phyloP scores from a whole-genome alignment of 2,329 filamentous ascomycete genomes.

The Beauveria sp. region DNA sequence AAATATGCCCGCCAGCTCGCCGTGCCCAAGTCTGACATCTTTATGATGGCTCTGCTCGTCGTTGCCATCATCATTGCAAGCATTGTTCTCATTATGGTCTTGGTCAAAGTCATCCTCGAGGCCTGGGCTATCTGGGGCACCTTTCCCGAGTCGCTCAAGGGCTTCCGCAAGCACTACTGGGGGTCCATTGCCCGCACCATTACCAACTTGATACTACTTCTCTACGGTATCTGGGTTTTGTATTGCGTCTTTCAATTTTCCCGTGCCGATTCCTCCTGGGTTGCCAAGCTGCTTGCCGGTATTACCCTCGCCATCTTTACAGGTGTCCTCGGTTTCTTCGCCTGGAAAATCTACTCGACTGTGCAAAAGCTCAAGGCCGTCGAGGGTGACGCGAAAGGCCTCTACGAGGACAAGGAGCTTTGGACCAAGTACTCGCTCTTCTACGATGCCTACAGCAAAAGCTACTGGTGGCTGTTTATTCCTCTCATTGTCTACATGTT shows the following conservation, averaged over 20 bases:
- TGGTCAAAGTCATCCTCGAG: constrained; percentile 88
- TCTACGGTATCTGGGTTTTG: constrained; percentile 92
- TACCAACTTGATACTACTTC: constrained; percentile 79
- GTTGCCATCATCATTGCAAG: constrained; percentile 80
- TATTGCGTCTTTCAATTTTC: constrained; percentile 97
- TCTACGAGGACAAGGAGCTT: constrained; percentile 83
- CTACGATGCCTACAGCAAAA: constrained; percentile 90
- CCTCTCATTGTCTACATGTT: constrained; percentile 87
- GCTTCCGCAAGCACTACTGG: constrained; percentile 97
- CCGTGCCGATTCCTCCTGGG: constrained; percentile 80
- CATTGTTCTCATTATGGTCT: constrained; percentile 77
- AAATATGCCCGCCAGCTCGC: constrained; percentile 75
- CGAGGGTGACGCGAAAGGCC: constrained; percentile 62
- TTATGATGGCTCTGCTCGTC: constrained; percentile 88
- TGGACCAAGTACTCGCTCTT: constrained; percentile 97
- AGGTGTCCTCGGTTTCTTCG: constrained; percentile 71
- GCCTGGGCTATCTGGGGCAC: constrained; percentile 82
- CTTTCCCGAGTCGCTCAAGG: constrained; percentile 70
- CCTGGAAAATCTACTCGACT: constrained; percentile 71
- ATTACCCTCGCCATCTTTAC: constrained; percentile 79
- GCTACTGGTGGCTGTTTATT: constrained; percentile 96
- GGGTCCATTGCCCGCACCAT: constrained; percentile 81
- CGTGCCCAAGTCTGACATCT: constrained; percentile 83
- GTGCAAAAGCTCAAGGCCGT: constrained; percentile 65
- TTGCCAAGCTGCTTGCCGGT: constrained; percentile 74